phyloP scores from a whole-genome alignment of 2,329 filamentous ascomycete species.

The Graphilbum ipis-grandicollis region DNA sequence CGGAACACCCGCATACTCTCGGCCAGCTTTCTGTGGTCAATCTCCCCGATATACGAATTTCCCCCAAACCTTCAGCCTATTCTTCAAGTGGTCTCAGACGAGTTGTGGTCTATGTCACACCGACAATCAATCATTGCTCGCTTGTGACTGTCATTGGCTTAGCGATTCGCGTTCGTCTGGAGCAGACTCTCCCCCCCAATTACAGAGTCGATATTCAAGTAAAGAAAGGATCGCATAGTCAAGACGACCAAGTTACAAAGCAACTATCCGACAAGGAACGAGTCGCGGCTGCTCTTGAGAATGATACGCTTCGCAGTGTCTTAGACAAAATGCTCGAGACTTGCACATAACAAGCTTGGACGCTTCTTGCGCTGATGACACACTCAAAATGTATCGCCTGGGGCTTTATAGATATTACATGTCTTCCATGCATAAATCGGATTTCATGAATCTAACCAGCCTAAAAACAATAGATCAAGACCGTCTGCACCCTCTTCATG shows the following conservation, averaged over 20 bases:
- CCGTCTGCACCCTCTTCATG: too few relatives aligned
- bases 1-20: constrained; percentile 86
- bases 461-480: too few relatives aligned
- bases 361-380: too few relatives aligned
- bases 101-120: constrained; percentile 79
- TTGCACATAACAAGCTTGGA: constrained; percentile 51
- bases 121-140: constrained; percentile 92
- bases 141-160: constrained; percentile 92
- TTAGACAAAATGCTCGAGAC: constrained; percentile 88
- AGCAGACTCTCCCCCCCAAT: constrained; percentile 78
- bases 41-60: constrained; percentile 77
- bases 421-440: too few relatives aligned
- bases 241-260: constrained; percentile 91
- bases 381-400: too few relatives aligned
- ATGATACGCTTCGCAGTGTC: constrained; percentile 74
- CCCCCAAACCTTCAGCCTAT: constrained; percentile 25
- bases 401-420: too few relatives aligned
- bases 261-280: constrained; percentile 93
- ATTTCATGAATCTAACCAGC: too few relatives aligned
- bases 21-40: constrained; percentile 91
- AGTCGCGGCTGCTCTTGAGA: constrained; percentile 87
- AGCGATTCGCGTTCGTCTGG: constrained; percentile 77
- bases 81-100: too few relatives aligned
- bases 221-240: constrained; percentile 90
- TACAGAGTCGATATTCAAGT: constrained; percentile 87